Evolutionary conservation across 2,329 filamentous ascomycete genomes (phyloP).

Genomic region (Cladosporium sp.): DNA sequence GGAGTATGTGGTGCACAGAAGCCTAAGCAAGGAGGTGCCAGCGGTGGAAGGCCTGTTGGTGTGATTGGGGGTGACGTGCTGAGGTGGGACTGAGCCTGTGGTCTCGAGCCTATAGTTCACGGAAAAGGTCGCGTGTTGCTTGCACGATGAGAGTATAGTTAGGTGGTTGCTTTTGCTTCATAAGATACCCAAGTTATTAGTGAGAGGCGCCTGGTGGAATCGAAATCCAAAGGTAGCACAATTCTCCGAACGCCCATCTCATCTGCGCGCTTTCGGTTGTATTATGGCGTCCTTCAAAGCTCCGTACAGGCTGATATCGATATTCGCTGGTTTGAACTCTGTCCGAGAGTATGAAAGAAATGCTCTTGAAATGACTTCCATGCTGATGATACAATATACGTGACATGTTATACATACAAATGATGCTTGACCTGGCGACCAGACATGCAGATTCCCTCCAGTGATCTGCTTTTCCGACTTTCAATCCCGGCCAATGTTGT

Average conservation of each 20-base stretch:
- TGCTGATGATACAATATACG: conserved; percentile 14
- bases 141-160: not conserved
- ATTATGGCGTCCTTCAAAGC: not conserved
- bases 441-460: not conserved
- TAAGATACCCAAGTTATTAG: not conserved
- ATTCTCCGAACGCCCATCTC: not conserved
- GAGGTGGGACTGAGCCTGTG: conserved; percentile 34
- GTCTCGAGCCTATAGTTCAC: not conserved
- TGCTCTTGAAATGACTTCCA: not conserved
- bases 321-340: not conserved
- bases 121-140: not conserved
- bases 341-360: not conserved
- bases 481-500: not conserved
- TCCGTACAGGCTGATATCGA: not conserved
- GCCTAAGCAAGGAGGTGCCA: conserved; percentile 19
- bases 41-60: conserved; percentile 22
- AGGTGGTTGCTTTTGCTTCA: not conserved
- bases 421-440: not conserved
- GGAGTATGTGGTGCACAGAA: conserved; percentile 62
- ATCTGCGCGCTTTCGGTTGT: not conserved
- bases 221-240: not conserved
- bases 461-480: not conserved
- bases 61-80: conserved; percentile 33
- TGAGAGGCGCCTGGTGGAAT: not conserved
- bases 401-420: conserved; percentile 17